Conservation (phyloP, 2,329 filamentous ascomycete species). For the Ceratocystis eucalypticola region DNA sequence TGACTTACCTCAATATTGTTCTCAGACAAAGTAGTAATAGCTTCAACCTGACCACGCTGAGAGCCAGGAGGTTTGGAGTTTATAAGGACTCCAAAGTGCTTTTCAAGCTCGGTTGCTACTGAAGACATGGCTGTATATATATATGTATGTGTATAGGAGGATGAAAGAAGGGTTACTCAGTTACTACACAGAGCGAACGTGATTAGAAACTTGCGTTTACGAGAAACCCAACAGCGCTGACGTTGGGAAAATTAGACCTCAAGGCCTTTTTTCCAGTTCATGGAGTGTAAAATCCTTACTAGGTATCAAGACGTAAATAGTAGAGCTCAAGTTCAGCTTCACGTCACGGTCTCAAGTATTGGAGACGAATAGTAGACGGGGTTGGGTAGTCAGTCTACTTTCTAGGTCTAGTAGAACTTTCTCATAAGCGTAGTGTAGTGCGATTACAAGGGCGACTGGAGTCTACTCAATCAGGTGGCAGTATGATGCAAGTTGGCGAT, state of each 20-base stretch:
- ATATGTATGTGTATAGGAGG: neutral
- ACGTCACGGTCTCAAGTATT: neutral
- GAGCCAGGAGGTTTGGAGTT: slow-evolving; percentile 85
- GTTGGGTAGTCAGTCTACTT: neutral
- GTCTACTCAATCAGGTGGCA: neutral
- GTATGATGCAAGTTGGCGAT: neutral
- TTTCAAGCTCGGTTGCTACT: slow-evolving; percentile 80
- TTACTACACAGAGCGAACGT: slow-evolving; percentile 2
- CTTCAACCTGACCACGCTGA: slow-evolving; percentile 79
- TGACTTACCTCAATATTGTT: slow-evolving; percentile 70
- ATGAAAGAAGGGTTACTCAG: neutral
- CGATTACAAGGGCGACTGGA: neutral
- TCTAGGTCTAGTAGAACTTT: neutral
- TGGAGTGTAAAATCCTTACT: neutral
- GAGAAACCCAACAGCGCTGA: neutral
- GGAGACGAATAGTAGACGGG: neutral
- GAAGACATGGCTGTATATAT: slow-evolving; percentile 48
- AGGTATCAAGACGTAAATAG: neutral
- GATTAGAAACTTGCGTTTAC: slow-evolving; percentile 7
- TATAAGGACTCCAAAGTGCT: slow-evolving; percentile 82
- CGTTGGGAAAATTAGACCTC: neutral
- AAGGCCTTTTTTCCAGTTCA: too few relatives aligned
- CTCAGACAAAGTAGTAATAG: slow-evolving; percentile 76
- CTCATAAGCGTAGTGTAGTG: neutral
- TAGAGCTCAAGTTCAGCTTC: neutral